Percentiles rank a stretch among this genome's conserved stretches.
These are phyloP conservation scores for Daedalea quercina DNA, from an alignment of 768 basidiomycete genomes.

Conservation along the genomic window DNA sequence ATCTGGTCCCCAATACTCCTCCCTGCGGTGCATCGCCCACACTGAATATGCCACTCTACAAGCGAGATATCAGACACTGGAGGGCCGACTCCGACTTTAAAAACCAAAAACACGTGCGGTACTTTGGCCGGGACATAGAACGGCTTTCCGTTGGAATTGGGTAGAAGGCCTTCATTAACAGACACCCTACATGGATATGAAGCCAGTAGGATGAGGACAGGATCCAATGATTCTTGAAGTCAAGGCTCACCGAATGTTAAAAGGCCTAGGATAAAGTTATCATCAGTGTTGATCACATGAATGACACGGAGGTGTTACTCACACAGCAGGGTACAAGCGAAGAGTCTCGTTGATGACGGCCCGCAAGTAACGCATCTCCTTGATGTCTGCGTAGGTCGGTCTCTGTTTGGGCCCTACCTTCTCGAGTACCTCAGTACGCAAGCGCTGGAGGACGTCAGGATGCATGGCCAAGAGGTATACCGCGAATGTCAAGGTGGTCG, in stretches of 20 bases:
- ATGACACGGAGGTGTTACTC: not conserved
- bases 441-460: slow-evolving; percentile 22
- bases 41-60: slow-evolving; percentile 25
- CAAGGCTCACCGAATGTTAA: slow-evolving; percentile 18
- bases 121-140: slow-evolving; percentile 21
- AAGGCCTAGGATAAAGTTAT: slow-evolving; percentile 14
- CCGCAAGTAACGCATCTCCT: slow-evolving; percentile 28
- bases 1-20: slow-evolving; percentile 63
- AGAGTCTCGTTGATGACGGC: slow-evolving; percentile 37
- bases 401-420: slow-evolving; percentile 20
- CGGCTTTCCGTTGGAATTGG: slow-evolving; percentile 19
- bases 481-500: slow-evolving; percentile 25
- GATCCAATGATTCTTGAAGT: not conserved
- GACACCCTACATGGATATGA: slow-evolving; percentile 7
- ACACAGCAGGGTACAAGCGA: slow-evolving; percentile 31
- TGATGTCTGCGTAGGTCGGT: slow-evolving; percentile 27
- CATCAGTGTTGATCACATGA: not conserved
- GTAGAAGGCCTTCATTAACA: slow-evolving; percentile 16
- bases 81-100: slow-evolving; percentile 18
- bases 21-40: slow-evolving; percentile 51
- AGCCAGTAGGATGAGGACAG: not conserved
- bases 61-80: slow-evolving; percentile 14
- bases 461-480: slow-evolving; percentile 27
- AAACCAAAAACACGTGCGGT: slow-evolving; percentile 17
- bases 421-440: slow-evolving; percentile 28